Evolutionary conservation across 2,329 filamentous ascomycete species (phyloP), one percentile per base, ranked within the genome.

Genomic region (Chaetomiaceae sp.): DNA sequence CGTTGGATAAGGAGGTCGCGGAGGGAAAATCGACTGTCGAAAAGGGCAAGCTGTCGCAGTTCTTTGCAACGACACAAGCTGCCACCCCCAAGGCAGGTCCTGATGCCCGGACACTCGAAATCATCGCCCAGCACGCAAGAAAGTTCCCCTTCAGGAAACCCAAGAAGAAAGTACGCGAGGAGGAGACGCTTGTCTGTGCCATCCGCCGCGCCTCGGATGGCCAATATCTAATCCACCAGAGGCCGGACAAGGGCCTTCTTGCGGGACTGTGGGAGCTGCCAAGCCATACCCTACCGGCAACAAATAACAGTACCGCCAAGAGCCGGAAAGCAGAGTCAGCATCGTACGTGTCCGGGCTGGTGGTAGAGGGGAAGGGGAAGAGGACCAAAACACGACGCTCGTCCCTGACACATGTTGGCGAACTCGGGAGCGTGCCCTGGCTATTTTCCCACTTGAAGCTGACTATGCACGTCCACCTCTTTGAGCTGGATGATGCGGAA

Each of bases 241-340:
- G 78, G 0, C 77, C 78, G 0, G 69, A 71, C 10, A 80, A 76
- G 59, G 78, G 78, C 0, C 68, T 81, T 1, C 64, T 81, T 0
- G 78, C 77, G 0, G 73, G 76, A 0, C 56, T 82, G 5, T 81
- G 78, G 78, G 77, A 82, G 55, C 70, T 82, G 5, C 78, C 78
- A 0, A 79, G 76, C 56, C 59, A 65, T 3, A 62, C 65, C 0
- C 52, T 79, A 0, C 57, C 65, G 0, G 60, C 61, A 0, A 48
- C 57, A 1, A 55, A 60, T n/a, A 55, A 60, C 30, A 62, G 53
- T 48, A 65, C 61, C 7, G 50, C 65, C 0, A 55, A 63, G 7
- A 58, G 62, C 10, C 67, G 74, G 27, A 68, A 64, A 56, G 55
- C 61, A 10, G 60, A 67, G 5, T 75, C 76, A 0, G 48, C 60